Conservation (phyloP, 1,284 basidiomycete genomes). For the Tilletia indica region DNA sequence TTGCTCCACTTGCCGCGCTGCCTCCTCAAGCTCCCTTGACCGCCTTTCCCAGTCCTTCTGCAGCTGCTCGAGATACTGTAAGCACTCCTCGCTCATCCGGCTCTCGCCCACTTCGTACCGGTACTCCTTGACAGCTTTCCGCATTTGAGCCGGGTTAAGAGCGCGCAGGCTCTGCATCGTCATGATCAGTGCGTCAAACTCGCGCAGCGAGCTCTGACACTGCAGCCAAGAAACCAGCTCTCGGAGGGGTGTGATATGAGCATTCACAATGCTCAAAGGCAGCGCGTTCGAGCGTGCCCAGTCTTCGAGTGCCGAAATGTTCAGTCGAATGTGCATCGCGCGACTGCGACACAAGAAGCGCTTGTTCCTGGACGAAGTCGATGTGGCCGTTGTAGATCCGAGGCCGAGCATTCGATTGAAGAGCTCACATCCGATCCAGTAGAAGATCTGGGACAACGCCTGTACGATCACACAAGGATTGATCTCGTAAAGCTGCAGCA, state of each 20-base stretch:
- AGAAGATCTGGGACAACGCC: conserved; percentile 90
- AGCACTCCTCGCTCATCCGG: conserved; percentile 88
- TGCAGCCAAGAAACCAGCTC: conserved; percentile 85
- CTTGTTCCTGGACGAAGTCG: conserved; percentile 59
- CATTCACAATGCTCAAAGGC: conserved; percentile 71
- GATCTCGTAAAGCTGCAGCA: conserved; percentile 82
- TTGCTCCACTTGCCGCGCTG: background rate
- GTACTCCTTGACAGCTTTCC: conserved; percentile 87
- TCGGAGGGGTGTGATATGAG: conserved; percentile 77
- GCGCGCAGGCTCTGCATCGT: conserved; percentile 82
- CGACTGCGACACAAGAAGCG: conserved; percentile 88
- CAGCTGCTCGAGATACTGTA: conserved; percentile 85
- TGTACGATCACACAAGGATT: conserved; percentile 87
- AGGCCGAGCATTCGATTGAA: conserved; percentile 85
- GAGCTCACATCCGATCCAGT: conserved; percentile 78
- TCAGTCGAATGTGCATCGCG: conserved; percentile 86
- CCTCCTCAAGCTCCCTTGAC: background rate
- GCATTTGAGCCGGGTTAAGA: conserved; percentile 92
- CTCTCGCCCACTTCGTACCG: conserved; percentile 89
- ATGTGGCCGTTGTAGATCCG: conserved; percentile 32
- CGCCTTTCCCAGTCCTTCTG: conserved; percentile 90
- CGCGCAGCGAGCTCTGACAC: conserved; percentile 62
- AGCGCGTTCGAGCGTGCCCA: conserved; percentile 82
- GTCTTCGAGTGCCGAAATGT: conserved; percentile 80
- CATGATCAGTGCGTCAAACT: conserved; percentile 82